A percentile compares a stretch with the other conserved stretches of the same genome.
phyloP scores from a whole-genome alignment of 352 stramenopile species.

The Pythium coloratum region DNA sequence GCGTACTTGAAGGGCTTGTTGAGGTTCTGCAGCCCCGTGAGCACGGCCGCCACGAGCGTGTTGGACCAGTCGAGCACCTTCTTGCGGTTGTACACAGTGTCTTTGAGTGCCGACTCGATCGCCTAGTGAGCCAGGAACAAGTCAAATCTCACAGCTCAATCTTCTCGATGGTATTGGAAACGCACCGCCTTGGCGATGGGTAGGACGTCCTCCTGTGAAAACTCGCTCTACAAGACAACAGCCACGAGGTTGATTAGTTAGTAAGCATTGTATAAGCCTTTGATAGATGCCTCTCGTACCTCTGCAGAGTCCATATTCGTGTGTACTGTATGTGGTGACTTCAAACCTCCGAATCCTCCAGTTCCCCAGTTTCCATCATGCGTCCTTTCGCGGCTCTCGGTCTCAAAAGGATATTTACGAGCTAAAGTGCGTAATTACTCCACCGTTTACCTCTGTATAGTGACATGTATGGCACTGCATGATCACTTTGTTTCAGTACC shows the following conservation, averaged over 20 bases:
- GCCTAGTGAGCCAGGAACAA: conserved; percentile 31
- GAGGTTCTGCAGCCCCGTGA: conserved; percentile 81
- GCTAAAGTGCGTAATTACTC: conserved; percentile 6
- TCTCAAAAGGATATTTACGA: neutral
- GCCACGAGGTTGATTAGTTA: neutral
- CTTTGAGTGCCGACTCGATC: conserved; percentile 76
- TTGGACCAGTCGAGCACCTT: conserved; percentile 88
- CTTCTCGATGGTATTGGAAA: neutral
- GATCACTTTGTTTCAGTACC: conserved; percentile 11
- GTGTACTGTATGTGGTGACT: neutral
- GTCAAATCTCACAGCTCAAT: neutral
- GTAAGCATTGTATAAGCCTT: too few relatives aligned
- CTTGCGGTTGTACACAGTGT: conserved; percentile 85
- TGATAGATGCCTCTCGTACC: neutral
- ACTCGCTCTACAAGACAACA: conserved; percentile 51
- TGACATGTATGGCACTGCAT: neutral
- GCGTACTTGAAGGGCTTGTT: conserved; percentile 88
- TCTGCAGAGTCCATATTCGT: conserved; percentile 16
- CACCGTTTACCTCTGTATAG: neutral
- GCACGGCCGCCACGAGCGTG: conserved; percentile 72
- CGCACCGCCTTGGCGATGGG: conserved; percentile 67
- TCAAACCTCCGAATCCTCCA: neutral
- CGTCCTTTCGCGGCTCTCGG: conserved; percentile 3
- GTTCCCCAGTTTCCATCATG: neutral
- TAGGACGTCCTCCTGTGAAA: conserved; percentile 76